Base-by-base conservation (phyloP, 441 rosid genomes). In the Aleurites moluccanus region DNA sequence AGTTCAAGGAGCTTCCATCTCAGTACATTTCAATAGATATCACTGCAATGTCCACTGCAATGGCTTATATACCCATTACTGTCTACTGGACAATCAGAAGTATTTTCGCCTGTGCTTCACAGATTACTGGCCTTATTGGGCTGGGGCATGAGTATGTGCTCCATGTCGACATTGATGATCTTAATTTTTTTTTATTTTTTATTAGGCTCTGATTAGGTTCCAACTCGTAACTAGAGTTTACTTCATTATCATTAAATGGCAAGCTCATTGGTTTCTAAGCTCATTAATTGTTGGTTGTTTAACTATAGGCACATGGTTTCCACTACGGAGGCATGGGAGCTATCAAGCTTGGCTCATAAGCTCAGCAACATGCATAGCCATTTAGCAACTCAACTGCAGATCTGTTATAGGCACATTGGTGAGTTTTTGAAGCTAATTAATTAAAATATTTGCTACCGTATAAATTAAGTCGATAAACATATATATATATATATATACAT, bases 71-170 rank as follows among this genome's bases (percentile, higher is more conserved):
- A 70, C 94, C 97, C 16, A 72, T 69, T 62, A 86, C 91, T 52
- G 90, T 92, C 65, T 88, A 88, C 67, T 90, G 90, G 96, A 87
- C 92, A 55, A 82, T 89, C 75, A 83, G 90, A 78, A 82, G 87
- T 69, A 75, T 84, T 6, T 77, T 89, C 78, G 90, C 89, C 49
- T 88, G 94, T 73, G 85, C 89, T 25, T 77, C 86, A 40, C 91
- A 88, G 83, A 83, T 92, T 64, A 73, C 79, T 23, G 81, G 86
- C 77, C 82, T 89, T 49, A 82, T 87, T 67, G 78, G 86, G 56
- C 75, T 85, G 71, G 85, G 90, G 21, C 84, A 81, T 18, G 87
- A 88, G 97, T 91, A 80, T 10, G 82, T 71, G 33, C 68, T 64
- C 14, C 7, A n/a, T 65, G 55, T 14, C 15, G 20, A 67, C 57